Conservation (phyloP, 2,329 filamentous ascomycete genomes). For the Pochonia chlamydosporia region DNA sequence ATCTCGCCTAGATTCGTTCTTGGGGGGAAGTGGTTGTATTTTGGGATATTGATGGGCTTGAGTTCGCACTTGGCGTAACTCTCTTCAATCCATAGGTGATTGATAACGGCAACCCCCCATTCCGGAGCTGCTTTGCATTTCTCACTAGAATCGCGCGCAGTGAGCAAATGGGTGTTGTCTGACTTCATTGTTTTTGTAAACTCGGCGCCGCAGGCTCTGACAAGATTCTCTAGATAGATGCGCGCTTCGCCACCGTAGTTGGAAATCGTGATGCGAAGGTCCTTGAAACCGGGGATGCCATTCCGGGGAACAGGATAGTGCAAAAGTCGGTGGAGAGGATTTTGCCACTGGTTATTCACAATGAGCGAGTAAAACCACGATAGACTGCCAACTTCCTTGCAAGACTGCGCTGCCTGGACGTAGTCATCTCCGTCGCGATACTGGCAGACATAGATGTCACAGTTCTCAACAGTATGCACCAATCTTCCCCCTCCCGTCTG, state of each 20-base stretch:
- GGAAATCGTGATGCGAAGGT: constrained; percentile 77
- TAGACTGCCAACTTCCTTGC: constrained; percentile 84
- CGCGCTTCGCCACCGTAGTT: constrained; percentile 96
- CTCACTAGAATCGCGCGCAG: constrained; percentile 81
- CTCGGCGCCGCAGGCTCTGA: constrained; percentile 74
- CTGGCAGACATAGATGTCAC: constrained; percentile 81
- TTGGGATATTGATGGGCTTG: constrained; percentile 63
- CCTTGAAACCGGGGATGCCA: constrained; percentile 74
- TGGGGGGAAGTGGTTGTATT: constrained; percentile 81
- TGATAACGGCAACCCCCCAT: constrained; percentile 86
- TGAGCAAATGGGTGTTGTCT: constrained; percentile 93
- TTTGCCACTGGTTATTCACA: constrained; percentile 82
- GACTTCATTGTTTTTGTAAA: constrained; percentile 94
- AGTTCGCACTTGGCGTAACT: constrained; percentile 86
- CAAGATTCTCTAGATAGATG: constrained; percentile 87
- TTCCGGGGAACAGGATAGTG: constrained; percentile 81
- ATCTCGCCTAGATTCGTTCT: constrained; percentile 91
- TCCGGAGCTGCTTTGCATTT: constrained; percentile 90
- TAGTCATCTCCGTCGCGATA: constrained; percentile 81
- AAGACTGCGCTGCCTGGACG: constrained; percentile 63
- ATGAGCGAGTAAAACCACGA: constrained; percentile 93
- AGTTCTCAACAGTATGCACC: constrained; percentile 58
- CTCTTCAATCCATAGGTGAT: constrained; percentile 96
- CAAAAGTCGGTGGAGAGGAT: constrained; percentile 72
- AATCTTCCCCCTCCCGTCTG: constrained; percentile 64